Conservation (phyloP, 1,284 basidiomycete species). For the Naganishia sp. region DNA sequence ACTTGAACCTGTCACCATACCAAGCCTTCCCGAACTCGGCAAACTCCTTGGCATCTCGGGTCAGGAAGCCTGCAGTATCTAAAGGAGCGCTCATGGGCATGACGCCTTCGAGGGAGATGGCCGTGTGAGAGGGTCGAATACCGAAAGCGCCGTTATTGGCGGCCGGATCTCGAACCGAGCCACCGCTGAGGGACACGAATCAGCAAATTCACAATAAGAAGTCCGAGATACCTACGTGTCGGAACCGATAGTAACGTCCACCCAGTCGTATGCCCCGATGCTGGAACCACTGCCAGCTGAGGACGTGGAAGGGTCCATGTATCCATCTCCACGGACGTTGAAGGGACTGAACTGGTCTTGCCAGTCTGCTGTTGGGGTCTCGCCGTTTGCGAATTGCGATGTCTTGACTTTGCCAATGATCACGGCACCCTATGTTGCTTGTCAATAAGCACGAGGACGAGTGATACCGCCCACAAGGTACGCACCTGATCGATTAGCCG, state of each 20-base stretch:
- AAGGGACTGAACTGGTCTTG: slow-evolving; percentile 61
- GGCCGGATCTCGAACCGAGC: slow-evolving; percentile 56
- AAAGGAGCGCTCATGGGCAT: slow-evolving; percentile 52
- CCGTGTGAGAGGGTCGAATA: slow-evolving; percentile 42
- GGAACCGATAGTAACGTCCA: slow-evolving; percentile 55
- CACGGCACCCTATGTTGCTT: slow-evolving; percentile 54
- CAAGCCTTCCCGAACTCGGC: slow-evolving; percentile 40
- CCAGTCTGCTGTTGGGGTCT: slow-evolving; percentile 59
- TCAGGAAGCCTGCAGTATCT: slow-evolving; percentile 43
- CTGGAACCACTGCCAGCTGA: slow-evolving; percentile 56
- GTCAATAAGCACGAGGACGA: neutral
- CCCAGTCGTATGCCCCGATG: slow-evolving; percentile 53
- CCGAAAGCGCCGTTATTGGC: slow-evolving; percentile 55
- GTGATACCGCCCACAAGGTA: neutral
- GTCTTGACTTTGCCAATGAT: slow-evolving; percentile 62
- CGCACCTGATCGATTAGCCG: slow-evolving; percentile 55
- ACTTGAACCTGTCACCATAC: slow-evolving; percentile 42
- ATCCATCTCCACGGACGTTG: slow-evolving; percentile 62
- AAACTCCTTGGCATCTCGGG: slow-evolving; percentile 47
- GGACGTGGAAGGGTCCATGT: slow-evolving; percentile 56
- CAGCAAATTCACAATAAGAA: neutral
- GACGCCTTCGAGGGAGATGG: slow-evolving; percentile 53
- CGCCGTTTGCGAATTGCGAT: slow-evolving; percentile 63
- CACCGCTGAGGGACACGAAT: slow-evolving; percentile 39
- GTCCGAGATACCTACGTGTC: slow-evolving; percentile 45